phyloP scores from a whole-genome alignment of 805 yeast species.

The Candida dajiaensis region DNA sequence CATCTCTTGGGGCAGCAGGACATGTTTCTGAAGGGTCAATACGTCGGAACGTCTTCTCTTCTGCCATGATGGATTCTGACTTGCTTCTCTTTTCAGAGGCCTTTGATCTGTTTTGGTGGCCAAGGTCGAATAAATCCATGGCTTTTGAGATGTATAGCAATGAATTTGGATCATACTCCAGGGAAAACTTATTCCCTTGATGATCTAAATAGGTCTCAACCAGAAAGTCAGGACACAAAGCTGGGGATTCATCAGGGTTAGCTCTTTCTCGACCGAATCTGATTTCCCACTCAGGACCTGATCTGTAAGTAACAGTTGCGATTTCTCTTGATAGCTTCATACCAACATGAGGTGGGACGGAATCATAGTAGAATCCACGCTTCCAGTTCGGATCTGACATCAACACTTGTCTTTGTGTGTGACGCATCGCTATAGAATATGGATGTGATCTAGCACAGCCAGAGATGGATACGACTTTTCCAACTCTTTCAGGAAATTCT shows the following conservation, averaged over 20 bases:
- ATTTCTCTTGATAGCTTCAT: conserved; percentile 93
- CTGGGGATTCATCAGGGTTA: conserved; percentile 73
- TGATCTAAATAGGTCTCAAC: conserved; percentile 93
- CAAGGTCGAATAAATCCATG: conserved; percentile 89
- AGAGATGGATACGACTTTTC: conserved; percentile 69
- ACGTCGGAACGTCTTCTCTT: conserved; percentile 17
- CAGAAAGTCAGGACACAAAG: conserved; percentile 86
- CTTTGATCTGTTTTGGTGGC: conserved; percentile 38
- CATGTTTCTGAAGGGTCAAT: conserved; percentile 23
- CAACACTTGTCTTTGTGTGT: conserved; percentile 85
- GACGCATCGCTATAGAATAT: conserved; percentile 88
- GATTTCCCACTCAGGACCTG: conserved; percentile 97
- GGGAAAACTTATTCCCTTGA: conserved; percentile 89
- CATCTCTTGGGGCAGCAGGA: conserved; percentile 42
- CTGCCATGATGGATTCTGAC: conserved; percentile 29
- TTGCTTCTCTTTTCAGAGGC: conserved; percentile 38
- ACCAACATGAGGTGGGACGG: conserved; percentile 86
- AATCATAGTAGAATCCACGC: conserved; percentile 77
- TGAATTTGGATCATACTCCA: conserved; percentile 89
- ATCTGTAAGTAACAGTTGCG: conserved; percentile 89
- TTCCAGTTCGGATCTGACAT: conserved; percentile 97
- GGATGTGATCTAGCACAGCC: conserved; percentile 96
- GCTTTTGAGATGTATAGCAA: conserved; percentile 84
- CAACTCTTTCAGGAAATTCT: conserved; percentile 75
- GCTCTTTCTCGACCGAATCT: conserved; percentile 86